Percentiles rank a stretch among this genome's conserved stretches.
phyloP scores from a whole-genome alignment of 208 protist species.

The Crithidia brevicula region DNA sequence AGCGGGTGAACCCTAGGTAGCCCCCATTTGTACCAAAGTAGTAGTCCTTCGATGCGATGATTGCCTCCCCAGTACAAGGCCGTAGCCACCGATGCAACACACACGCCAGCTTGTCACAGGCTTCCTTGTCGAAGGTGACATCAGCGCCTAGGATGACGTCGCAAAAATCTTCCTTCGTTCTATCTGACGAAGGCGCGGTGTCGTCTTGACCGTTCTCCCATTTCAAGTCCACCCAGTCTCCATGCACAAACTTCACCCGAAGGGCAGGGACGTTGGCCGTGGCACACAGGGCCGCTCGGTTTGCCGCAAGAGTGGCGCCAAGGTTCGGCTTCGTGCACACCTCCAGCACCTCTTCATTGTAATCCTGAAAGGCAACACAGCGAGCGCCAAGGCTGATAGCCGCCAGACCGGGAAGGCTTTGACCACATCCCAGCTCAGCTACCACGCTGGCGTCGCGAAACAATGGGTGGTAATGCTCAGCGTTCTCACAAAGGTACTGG shows the following conservation, averaged over 20 bases:
- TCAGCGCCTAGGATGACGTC: slow-evolving; percentile 81
- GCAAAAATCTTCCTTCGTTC: slow-evolving; percentile 6
- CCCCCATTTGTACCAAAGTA: slow-evolving; percentile 92
- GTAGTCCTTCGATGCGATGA: slow-evolving; percentile 88
- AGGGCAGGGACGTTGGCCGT: not conserved
- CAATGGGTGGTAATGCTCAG: slow-evolving; percentile 25
- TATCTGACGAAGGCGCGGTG: not conserved
- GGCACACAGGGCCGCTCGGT: not conserved
- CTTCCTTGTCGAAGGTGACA: slow-evolving; percentile 86
- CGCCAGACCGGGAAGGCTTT: slow-evolving; percentile 70
- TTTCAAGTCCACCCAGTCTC: slow-evolving; percentile 71
- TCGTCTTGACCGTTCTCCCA: slow-evolving; percentile 23
- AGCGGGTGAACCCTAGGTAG: slow-evolving; percentile 53
- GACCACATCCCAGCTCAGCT: slow-evolving; percentile 83
- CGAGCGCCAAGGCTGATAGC: slow-evolving; percentile 67
- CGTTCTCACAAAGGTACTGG: slow-evolving; percentile 58
- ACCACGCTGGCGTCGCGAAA: slow-evolving; percentile 32
- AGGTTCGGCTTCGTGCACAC: slow-evolving; percentile 82
- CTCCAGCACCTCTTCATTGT: slow-evolving; percentile 85
- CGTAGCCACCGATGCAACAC: slow-evolving; percentile 70
- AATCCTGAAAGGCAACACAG: slow-evolving; percentile 78
- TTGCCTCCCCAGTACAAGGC: slow-evolving; percentile 43
- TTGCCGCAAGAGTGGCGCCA: slow-evolving; percentile 45
- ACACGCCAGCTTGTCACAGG: slow-evolving; percentile 71
- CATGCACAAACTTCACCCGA: slow-evolving; percentile 68